phyloP scores from a whole-genome alignment of 2,329 filamentous ascomycete species.

The Samsoniella hepiali region DNA sequence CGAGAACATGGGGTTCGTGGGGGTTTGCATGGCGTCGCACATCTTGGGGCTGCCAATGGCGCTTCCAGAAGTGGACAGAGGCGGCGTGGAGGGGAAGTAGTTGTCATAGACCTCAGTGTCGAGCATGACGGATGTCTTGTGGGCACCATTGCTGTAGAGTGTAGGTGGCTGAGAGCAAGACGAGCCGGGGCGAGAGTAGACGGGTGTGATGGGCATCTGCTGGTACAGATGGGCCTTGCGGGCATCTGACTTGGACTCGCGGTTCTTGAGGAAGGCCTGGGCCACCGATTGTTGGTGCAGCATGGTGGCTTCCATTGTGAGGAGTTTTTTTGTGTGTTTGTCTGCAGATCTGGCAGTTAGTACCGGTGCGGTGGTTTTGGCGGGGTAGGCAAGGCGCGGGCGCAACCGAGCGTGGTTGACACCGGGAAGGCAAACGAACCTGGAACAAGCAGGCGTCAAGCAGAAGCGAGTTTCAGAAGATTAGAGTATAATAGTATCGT shows the following conservation, averaged over 20 bases:
- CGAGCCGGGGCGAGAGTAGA: conserved; percentile 63
- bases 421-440: conserved; percentile 2
- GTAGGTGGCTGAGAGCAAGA: conserved; percentile 61
- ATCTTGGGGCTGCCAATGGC: conserved; percentile 80
- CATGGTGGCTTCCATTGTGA: conserved; percentile 63
- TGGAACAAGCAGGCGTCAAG: conserved; percentile 2
- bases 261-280: conserved; percentile 86
- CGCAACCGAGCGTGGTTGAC: background rate
- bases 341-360: conserved; percentile 31
- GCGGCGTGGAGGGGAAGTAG: conserved; percentile 81
- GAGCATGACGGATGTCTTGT: conserved; percentile 74
- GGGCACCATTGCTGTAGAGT: conserved; percentile 57
- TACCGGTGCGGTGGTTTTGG: background rate
- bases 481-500: conserved; percentile 19
- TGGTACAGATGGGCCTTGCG: conserved; percentile 70
- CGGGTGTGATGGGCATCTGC: conserved; percentile 58
- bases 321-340: conserved; percentile 22
- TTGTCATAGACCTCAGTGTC: conserved; percentile 71
- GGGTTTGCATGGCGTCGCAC: conserved; percentile 76
- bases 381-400: background rate
- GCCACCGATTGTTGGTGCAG: conserved; percentile 58
- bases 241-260: conserved; percentile 68
- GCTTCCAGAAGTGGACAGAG: conserved; percentile 81
- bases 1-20: conserved; percentile 76
- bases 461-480: conserved; percentile 8